These are phyloP conservation scores for Geosmithia morbida DNA, from an alignment of 2,329 filamentous ascomycete genomes.

Conservation along the genomic window DNA sequence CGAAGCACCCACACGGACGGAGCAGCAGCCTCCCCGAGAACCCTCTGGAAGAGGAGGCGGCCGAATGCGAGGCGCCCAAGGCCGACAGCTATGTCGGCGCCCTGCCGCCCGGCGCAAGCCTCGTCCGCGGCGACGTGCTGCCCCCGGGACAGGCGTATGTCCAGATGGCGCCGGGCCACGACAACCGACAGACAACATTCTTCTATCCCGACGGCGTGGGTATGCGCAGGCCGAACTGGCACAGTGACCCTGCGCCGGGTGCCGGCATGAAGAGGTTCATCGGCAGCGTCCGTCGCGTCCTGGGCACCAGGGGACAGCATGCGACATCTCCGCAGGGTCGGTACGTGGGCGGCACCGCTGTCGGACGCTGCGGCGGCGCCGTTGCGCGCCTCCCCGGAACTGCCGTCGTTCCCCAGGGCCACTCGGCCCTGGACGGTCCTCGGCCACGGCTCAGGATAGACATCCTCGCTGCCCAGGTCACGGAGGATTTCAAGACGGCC, in stretches of 20 bases:
- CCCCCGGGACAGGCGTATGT: constrained; percentile 75
- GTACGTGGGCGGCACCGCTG: background rate
- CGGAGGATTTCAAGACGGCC: constrained; percentile 65
- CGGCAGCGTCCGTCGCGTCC: constrained; percentile 68
- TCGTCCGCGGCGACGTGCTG: constrained; percentile 76
- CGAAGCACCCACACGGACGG: constrained; percentile 54
- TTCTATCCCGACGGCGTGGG: constrained; percentile 21
- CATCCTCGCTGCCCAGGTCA: constrained; percentile 61
- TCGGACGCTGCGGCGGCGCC: constrained; percentile 19
- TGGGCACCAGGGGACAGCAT: constrained; percentile 46
- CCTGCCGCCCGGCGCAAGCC: constrained; percentile 60
- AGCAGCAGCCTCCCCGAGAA: constrained; percentile 79
- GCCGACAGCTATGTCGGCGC: constrained; percentile 45
- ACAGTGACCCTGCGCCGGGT: constrained; percentile 41
- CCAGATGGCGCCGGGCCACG: constrained; percentile 35
- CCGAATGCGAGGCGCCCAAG: constrained; percentile 34
- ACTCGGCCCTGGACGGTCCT: constrained; percentile 24
- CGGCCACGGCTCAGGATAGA: constrained; percentile 58
- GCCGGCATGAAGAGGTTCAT: constrained; percentile 78
- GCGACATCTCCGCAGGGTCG: constrained; percentile 13
- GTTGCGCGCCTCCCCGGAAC: constrained; percentile 45
- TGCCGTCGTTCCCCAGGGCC: constrained; percentile 43
- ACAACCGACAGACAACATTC: constrained; percentile 36
- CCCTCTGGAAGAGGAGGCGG: constrained; percentile 51
- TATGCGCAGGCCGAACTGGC: background rate